These are phyloP conservation scores for Ganoderma sinense DNA, from an alignment of 1,284 basidiomycete species.

Conservation along the genomic window DNA sequence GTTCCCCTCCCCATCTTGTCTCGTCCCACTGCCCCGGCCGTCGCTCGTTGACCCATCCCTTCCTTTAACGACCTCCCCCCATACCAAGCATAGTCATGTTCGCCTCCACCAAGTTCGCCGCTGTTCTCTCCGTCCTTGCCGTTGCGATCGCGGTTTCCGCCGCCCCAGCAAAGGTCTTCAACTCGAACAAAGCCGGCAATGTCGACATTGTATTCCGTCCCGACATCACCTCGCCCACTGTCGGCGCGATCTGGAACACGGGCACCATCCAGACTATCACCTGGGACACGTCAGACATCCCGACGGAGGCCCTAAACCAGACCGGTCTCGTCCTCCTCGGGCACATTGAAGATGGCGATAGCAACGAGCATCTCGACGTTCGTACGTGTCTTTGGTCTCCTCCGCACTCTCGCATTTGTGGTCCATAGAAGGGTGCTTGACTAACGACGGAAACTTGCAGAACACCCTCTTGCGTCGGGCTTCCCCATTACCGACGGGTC, in stretches of 20 bases:
- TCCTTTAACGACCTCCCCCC: constrained; percentile 15
- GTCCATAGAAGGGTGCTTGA: neutral
- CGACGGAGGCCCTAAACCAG: constrained; percentile 36
- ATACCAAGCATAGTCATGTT: constrained; percentile 27
- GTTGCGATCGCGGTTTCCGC: constrained; percentile 36
- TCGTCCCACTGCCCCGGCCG: constrained; percentile 5
- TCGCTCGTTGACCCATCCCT: constrained; percentile 17
- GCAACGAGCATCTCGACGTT: constrained; percentile 49
- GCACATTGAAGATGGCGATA: constrained; percentile 33
- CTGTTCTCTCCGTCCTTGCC: constrained; percentile 34
- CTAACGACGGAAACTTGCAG: constrained; percentile 30
- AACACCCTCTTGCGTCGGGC: constrained; percentile 44
- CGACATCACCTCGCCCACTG: constrained; percentile 45
- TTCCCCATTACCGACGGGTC: constrained; percentile 44
- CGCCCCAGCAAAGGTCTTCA: constrained; percentile 35
- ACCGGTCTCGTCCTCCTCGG: constrained; percentile 49
- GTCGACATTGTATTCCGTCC: constrained; percentile 55
- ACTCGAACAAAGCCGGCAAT: constrained; percentile 26
- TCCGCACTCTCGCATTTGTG: neutral
- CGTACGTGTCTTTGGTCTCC: constrained; percentile 38
- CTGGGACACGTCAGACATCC: constrained; percentile 50
- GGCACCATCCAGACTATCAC: constrained; percentile 48
- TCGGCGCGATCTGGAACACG: constrained; percentile 45
- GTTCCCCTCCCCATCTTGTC: constrained; percentile 3
- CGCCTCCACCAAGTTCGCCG: constrained; percentile 32